Evolutionary conservation across 352 stramenopile species (phyloP), one percentile per base, ranked within the genome.

Genomic region (Phytophthora parvispora): DNA sequence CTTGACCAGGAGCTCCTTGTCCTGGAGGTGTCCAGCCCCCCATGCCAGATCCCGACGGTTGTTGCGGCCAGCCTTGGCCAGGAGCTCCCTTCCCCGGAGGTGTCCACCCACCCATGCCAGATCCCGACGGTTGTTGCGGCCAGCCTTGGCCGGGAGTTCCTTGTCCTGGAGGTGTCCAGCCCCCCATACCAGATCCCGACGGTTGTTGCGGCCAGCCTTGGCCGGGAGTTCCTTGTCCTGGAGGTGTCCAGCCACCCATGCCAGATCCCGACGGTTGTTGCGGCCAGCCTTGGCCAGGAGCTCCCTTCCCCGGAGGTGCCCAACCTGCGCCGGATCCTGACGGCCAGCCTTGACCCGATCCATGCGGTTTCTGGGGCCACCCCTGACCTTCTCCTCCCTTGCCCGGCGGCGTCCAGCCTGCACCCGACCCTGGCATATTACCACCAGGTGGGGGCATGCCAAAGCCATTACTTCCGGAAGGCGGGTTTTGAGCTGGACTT

Each of bases 401-500:
- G 25, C 24, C 7, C 13, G 49, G 27, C 12, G 36, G 36, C 36
- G 36, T 43, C 36, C 36, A 43, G n/a, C n/a, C n/a, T n/a, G n/a
- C n/a, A n/a, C n/a, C n/a, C n/a, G n/a, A n/a, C n/a, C n/a, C n/a
- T n/a, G n/a, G n/a, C n/a, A n/a, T n/a, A n/a, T n/a, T n/a, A n/a
- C n/a, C n/a, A n/a, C n/a, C n/a, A n/a, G n/a, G n/a, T n/a, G n/a
- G n/a, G 20, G 42, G 42, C 42, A 49, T 49, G 16, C 47, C 66
- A 56, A 74, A 70, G 3, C 54, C 60, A 29, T 64, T 74, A 2
- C 6, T 32, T 1, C 60, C 60, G 16, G 54, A 52, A 29, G 40
- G 31, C 3, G 53, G 43, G 15, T 24, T 45, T 24, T 53, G 50
- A 25, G 15, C 47, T 53, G 59, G 20, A 15, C 29, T 38, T 36